Evolutionary conservation across 345 rosid genomes (phyloP).

Genomic region (Noccaea bulbosa): DNA sequence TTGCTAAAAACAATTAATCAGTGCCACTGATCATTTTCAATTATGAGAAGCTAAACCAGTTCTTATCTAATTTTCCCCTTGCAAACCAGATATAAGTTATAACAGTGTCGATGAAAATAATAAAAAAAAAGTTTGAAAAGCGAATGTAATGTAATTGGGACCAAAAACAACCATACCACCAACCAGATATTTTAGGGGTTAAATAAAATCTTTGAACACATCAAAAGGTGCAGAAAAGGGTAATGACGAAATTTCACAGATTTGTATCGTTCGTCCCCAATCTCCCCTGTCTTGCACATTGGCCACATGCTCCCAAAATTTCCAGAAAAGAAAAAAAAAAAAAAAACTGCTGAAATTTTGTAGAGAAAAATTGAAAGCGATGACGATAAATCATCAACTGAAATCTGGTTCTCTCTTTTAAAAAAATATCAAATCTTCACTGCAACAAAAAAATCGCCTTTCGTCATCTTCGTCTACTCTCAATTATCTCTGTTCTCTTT

Average conservation of each 20-base stretch:
- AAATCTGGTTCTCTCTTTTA: conserved; percentile 1
- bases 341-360: conserved; percentile 1
- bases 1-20: no score
- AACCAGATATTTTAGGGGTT: not conserved
- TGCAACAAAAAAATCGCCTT: not conserved
- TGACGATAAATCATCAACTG: not conserved
- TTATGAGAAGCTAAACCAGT: no score
- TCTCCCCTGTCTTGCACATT: conserved; percentile 1
- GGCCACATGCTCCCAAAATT: not conserved
- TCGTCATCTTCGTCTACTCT: conserved; percentile 10
- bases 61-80: no score
- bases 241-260: not conserved
- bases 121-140: not conserved
- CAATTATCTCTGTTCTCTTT: not conserved
- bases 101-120: no score
- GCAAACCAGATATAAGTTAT: no score
- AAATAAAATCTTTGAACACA: not conserved
- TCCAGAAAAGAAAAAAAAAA: not conserved
- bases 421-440: not conserved
- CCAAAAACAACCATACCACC: not conserved
- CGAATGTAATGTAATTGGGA: not conserved
- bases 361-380: conserved; percentile 13
- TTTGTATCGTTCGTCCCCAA: conserved; percentile 21
- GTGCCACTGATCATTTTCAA: no score
- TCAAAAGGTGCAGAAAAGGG: not conserved